Percentiles rank a stretch among this genome's conserved stretches.
Evolutionary conservation across 1,284 basidiomycete genomes (phyloP).

Genomic region (Irpex lacteus): DNA sequence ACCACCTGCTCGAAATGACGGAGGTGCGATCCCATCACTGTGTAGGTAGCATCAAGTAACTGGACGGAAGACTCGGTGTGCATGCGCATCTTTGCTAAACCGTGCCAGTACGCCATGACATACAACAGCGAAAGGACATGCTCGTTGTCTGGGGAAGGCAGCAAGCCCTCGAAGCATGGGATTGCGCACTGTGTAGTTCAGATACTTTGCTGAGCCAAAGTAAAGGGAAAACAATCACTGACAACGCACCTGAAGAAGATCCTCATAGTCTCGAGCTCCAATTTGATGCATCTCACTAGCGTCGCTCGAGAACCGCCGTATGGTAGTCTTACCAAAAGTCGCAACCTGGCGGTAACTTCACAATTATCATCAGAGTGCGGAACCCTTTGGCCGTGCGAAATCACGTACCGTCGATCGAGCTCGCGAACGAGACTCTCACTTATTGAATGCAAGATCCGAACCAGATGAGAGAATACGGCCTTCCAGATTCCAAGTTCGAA

Average conservation of each 20-base stretch:
- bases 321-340: constrained; percentile 25
- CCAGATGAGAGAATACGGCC: constrained; percentile 21
- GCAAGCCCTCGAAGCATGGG: constrained; percentile 29
- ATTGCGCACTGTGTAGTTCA: constrained; percentile 27
- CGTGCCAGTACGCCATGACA: constrained; percentile 27
- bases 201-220: no score
- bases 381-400: no score
- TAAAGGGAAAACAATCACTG: neutral
- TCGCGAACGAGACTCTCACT: constrained; percentile 8
- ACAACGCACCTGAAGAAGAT: constrained; percentile 23
- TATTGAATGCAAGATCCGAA: constrained; percentile 20
- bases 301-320: constrained; percentile 23
- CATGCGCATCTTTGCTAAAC: constrained; percentile 31
- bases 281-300: constrained; percentile 25
- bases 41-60: constrained; percentile 19
- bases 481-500: constrained; percentile 30
- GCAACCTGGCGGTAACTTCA: constrained; percentile 11
- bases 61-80: constrained; percentile 27
- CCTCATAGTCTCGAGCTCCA: constrained; percentile 28
- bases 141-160: constrained; percentile 23
- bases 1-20: neutral
- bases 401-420: constrained; percentile 20
- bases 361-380: no score
- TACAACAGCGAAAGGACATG: constrained; percentile 19
- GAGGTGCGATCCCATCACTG: constrained; percentile 16